These are phyloP conservation scores for Solanum sitiens DNA, from an alignment of 257 asterid species.

Conservation along the genomic window DNA sequence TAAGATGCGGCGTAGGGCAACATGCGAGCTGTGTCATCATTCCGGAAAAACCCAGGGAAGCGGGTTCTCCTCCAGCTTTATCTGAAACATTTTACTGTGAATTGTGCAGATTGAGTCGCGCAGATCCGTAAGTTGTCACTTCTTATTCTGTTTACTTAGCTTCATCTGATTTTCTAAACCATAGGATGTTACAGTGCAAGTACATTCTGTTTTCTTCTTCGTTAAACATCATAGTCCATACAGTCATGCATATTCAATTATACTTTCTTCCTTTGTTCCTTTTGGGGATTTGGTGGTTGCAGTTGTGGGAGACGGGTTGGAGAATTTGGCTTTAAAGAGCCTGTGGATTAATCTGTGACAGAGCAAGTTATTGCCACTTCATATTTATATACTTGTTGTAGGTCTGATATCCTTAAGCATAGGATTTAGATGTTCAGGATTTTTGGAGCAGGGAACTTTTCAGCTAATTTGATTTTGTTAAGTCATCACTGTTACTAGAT, in stretches of 20 bases:
- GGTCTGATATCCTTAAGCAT: neutral
- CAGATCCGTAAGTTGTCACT: slow-evolving; percentile 86
- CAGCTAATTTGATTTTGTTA: neutral
- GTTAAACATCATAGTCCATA: neutral
- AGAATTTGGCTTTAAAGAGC: neutral
- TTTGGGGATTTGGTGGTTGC: neutral
- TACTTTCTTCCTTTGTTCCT: neutral
- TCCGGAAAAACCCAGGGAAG: slow-evolving; percentile 71
- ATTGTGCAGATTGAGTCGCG: slow-evolving; percentile 74
- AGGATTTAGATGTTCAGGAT: neutral
- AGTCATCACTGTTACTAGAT: neutral
- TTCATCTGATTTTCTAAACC: neutral
- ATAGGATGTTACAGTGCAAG: neutral
- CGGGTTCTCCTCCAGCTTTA: slow-evolving; percentile 35
- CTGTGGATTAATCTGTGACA: neutral
- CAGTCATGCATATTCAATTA: neutral
- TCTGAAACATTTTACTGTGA: slow-evolving; percentile 85
- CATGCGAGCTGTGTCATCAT: slow-evolving; percentile 78
- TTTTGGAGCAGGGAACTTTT: neutral
- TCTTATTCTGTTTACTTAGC: neutral
- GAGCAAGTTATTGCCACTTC: neutral
- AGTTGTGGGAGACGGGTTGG: neutral
- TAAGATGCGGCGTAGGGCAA: slow-evolving; percentile 79
- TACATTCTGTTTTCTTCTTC: neutral
- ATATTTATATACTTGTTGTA: neutral